These are phyloP conservation scores for Pythium dissimile DNA, from an alignment of 352 stramenopile species.

Conservation along the genomic window DNA sequence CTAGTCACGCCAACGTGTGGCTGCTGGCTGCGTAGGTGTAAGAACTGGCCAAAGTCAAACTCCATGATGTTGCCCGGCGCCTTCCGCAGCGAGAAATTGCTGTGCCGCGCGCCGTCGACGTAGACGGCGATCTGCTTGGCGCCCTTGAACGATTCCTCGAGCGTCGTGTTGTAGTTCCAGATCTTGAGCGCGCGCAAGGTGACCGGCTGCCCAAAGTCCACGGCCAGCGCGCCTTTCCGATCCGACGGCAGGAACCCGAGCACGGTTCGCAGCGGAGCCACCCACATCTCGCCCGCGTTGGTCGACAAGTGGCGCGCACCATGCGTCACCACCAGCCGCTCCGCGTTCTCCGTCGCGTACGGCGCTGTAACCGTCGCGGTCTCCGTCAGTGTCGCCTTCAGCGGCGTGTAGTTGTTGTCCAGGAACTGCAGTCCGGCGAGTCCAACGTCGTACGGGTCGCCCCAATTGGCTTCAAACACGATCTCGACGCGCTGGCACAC, in stretches of 20 bases:
- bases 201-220: slow-evolving; percentile 50
- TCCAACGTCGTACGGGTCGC: slow-evolving; percentile 63
- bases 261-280: slow-evolving; percentile 35
- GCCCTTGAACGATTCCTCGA: slow-evolving; percentile 78
- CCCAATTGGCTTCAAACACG: slow-evolving; percentile 67
- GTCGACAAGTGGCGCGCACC: slow-evolving; percentile 50
- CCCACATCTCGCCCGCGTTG: slow-evolving; percentile 61
- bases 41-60: slow-evolving; percentile 85
- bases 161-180: slow-evolving; percentile 78
- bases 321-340: slow-evolving; percentile 35
- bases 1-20: background rate
- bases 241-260: slow-evolving; percentile 31
- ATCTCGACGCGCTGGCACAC: slow-evolving; percentile 46
- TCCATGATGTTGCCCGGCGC: slow-evolving; percentile 68
- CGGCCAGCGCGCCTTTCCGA: slow-evolving; percentile 28
- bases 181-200: slow-evolving; percentile 54
- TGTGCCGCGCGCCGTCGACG: slow-evolving; percentile 43
- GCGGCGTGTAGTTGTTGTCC: slow-evolving; percentile 45
- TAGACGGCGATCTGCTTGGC: slow-evolving; percentile 55
- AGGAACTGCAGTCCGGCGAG: slow-evolving; percentile 60
- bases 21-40: slow-evolving; percentile 37
- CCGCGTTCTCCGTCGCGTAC: slow-evolving; percentile 25
- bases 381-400: slow-evolving; percentile 28
- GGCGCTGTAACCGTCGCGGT: slow-evolving; percentile 33
- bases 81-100: slow-evolving; percentile 69